These are phyloP conservation scores for Cordyceps tenuipes DNA, from an alignment of 2,329 filamentous ascomycete genomes.

Conservation along the genomic window DNA sequence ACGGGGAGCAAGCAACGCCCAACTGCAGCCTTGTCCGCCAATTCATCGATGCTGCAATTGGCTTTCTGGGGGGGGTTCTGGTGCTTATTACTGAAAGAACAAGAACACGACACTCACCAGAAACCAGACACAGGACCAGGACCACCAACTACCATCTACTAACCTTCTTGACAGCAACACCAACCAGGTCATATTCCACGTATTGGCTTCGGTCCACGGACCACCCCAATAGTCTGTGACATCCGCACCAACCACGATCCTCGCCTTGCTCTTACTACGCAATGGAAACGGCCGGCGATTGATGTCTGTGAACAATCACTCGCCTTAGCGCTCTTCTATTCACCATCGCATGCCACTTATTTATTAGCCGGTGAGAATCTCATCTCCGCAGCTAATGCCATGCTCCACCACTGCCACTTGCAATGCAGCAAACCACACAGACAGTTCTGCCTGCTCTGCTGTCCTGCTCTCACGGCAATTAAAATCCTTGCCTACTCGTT, in stretches of 20 bases:
- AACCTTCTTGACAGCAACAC: not conserved
- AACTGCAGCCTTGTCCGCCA: not conserved
- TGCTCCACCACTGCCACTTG: not conserved
- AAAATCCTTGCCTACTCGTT: not conserved
- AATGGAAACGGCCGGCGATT: not conserved
- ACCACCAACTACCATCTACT: no score
- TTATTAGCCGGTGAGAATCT: not conserved
- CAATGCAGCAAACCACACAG: not conserved
- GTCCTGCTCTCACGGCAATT: not conserved
- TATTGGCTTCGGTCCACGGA: slow-evolving; percentile 4
- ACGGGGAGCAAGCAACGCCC: not conserved
- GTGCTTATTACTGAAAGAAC: no score
- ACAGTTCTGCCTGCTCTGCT: no score
- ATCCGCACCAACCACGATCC: not conserved
- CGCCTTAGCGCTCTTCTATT: slow-evolving; percentile 1
- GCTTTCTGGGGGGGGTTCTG: no score
- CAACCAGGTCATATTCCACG: slow-evolving; percentile 9
- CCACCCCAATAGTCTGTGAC: slow-evolving; percentile 9
- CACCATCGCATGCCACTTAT: not conserved
- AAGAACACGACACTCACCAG: no score
- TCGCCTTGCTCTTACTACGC: not conserved
- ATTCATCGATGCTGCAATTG: no score
- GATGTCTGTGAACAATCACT: not conserved
- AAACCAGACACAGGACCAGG: no score
- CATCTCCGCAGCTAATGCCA: slow-evolving; percentile 2